phyloP scores from a whole-genome alignment of 2,329 filamentous ascomycete species.

The Phyllachora maydis region DNA sequence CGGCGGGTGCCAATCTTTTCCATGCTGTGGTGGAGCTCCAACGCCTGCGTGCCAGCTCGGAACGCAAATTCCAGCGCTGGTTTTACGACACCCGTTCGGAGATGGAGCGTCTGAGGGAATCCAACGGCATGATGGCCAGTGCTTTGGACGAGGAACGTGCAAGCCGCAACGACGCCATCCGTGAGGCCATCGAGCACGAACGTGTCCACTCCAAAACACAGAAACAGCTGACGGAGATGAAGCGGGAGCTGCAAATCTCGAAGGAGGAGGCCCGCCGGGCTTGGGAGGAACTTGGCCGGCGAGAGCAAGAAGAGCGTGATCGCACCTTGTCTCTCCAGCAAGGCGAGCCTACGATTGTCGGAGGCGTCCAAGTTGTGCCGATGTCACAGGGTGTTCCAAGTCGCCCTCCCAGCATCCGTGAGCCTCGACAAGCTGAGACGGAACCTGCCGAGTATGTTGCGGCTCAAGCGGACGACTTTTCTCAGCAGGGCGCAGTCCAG shows the following conservation, averaged over 20 bases:
- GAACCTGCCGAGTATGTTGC: slow-evolving; percentile 10
- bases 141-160: slow-evolving; percentile 56
- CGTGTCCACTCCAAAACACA: slow-evolving; percentile 50
- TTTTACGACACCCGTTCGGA: slow-evolving; percentile 89
- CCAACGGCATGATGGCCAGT: slow-evolving; percentile 59
- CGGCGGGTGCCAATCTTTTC: slow-evolving; percentile 89
- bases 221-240: slow-evolving; percentile 72
- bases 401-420: slow-evolving; percentile 24
- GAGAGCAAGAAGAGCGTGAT: slow-evolving; percentile 85
- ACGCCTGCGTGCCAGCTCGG: slow-evolving; percentile 78
- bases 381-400: slow-evolving; percentile 56
- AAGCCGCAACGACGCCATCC: slow-evolving; percentile 44
- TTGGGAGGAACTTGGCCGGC: slow-evolving; percentile 88
- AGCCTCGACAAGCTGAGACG: slow-evolving; percentile 13
- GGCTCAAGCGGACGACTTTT: slow-evolving; percentile 9
- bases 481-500: too few relatives aligned
- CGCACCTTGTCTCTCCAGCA: slow-evolving; percentile 68
- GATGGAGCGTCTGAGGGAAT: slow-evolving; percentile 66
- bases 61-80: slow-evolving; percentile 96
- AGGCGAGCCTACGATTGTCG: slow-evolving; percentile 73
- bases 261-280: slow-evolving; percentile 90
- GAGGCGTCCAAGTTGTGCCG: slow-evolving; percentile 86
- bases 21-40: slow-evolving; percentile 95
- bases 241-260: slow-evolving; percentile 79
- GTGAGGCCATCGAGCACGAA: slow-evolving; percentile 44